phyloP scores from a whole-genome alignment of 169 alveolate genomes.

The Pseudocohnilembus persalinus region DNA sequence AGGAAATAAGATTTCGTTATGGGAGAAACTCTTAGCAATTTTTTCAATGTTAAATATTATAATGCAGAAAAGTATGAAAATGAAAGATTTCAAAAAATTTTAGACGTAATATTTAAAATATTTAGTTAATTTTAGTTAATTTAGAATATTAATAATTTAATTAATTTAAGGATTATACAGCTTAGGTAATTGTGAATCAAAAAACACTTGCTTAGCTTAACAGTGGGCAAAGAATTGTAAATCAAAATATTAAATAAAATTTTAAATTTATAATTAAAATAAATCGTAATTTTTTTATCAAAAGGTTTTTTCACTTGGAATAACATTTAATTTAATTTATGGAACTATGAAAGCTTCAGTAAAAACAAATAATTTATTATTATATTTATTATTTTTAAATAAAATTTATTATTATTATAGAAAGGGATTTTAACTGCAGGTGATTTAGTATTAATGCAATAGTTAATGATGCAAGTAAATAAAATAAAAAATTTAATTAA shows the following conservation, averaged over 20 bases:
- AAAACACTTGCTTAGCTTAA: conserved; percentile 25
- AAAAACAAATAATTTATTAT: too few relatives aligned
- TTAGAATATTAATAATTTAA: neutral
- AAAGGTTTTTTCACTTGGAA: conserved; percentile 24
- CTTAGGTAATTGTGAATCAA: conserved; percentile 8
- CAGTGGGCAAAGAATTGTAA: conserved; percentile 17
- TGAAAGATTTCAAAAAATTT: conserved; percentile 17
- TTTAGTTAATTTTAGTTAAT: neutral
- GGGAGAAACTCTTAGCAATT: conserved; percentile 23
- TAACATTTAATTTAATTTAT: conserved; percentile 30
- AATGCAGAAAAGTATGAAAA: conserved; percentile 43
- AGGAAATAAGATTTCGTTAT: conserved; percentile 35
- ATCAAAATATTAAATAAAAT: too few relatives aligned
- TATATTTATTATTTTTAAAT: too few relatives aligned
- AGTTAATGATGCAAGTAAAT: conserved; percentile 31
- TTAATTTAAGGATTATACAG: conserved; percentile 3
- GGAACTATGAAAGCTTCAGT: conserved; percentile 20
- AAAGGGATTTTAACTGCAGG: conserved; percentile 41
- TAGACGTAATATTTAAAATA: conserved; percentile 24
- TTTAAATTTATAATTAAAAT: too few relatives aligned
- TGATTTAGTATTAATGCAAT: conserved; percentile 36
- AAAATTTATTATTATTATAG: neutral
- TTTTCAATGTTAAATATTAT: conserved; percentile 36
- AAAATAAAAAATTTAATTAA: neutral
- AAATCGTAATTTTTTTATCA: too few relatives aligned